A percentile compares a stretch with the other conserved stretches of the same genome.
These are phyloP conservation scores for Amaranthus cruentus DNA, from an alignment of 148 eudicot species.

Conservation along the genomic window DNA sequence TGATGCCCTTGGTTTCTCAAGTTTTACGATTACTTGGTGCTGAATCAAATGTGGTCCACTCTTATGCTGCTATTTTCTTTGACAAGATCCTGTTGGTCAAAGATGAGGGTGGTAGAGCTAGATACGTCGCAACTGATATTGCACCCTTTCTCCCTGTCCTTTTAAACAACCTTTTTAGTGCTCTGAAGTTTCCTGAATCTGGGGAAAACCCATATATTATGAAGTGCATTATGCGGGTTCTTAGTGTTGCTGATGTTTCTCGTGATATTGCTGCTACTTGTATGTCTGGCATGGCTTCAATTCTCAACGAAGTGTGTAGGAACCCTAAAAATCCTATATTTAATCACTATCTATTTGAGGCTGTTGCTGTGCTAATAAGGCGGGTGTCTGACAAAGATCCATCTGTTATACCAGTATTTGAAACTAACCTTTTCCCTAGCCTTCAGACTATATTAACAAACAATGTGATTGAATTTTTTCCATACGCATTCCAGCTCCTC, in stretches of 20 bases:
- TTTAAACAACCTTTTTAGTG: conserved; percentile 77
- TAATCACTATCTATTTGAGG: conserved; percentile 88
- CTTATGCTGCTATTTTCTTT: conserved; percentile 85
- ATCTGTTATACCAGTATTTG: conserved; percentile 67
- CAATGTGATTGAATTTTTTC: conserved; percentile 80
- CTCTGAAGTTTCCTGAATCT: conserved; percentile 77
- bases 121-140: conserved; percentile 66
- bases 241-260: conserved; percentile 80
- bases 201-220: conserved; percentile 95
- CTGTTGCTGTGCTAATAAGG: conserved; percentile 77
- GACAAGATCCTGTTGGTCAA: conserved; percentile 87
- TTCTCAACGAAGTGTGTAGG: conserved; percentile 71
- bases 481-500: conserved; percentile 90
- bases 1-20: conserved; percentile 70
- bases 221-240: conserved; percentile 98
- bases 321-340: conserved; percentile 88
- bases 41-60: conserved; percentile 92
- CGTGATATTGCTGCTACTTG: conserved; percentile 68
- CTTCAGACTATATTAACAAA: conserved; percentile 56
- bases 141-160: conserved; percentile 50
- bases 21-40: conserved; percentile 69
- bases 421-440: conserved; percentile 68
- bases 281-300: conserved; percentile 59
- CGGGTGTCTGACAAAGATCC: conserved; percentile 72
- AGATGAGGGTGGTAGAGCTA: conserved; percentile 67